phyloP scores from a whole-genome alignment of 1,284 basidiomycete species.

The Pisolithus thermaeus region DNA sequence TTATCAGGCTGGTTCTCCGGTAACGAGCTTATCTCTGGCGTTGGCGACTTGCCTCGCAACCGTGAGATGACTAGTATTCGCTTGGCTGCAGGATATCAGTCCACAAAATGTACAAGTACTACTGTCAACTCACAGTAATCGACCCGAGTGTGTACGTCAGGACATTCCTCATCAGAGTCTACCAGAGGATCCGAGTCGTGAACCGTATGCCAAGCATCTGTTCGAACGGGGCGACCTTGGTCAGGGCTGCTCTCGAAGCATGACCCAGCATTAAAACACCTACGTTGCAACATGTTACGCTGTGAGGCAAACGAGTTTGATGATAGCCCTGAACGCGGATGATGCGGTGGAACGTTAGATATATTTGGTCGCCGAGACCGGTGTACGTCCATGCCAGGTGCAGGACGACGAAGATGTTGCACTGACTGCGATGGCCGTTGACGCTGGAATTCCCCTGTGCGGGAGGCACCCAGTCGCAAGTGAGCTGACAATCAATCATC shows the following conservation, averaged over 20 bases:
- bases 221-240: conserved; percentile 47
- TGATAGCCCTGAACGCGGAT: conserved; percentile 18
- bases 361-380: conserved; percentile 20
- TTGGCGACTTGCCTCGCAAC: conserved; percentile 44
- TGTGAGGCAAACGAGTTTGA: conserved; percentile 22
- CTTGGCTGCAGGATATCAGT: conserved; percentile 34
- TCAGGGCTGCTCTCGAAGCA: background rate
- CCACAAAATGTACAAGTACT: background rate
- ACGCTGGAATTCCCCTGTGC: conserved; percentile 20
- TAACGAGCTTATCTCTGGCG: conserved; percentile 33
- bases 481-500: background rate
- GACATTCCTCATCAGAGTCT: conserved; percentile 68
- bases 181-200: conserved; percentile 56
- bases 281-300: conserved; percentile 49
- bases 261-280: conserved; percentile 15
- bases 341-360: conserved; percentile 17
- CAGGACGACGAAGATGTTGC: conserved; percentile 21
- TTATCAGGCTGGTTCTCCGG: background rate
- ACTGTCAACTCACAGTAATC: conserved; percentile 60
- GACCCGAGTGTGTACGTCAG: conserved; percentile 53
- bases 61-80: conserved; percentile 54
- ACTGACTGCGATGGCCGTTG: conserved; percentile 19
- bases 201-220: conserved; percentile 64
- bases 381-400: conserved; percentile 20
- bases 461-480: background rate